phyloP scores from a whole-genome alignment of 202 grass and related monocot species.

The Schoenoplectus triqueter region DNA sequence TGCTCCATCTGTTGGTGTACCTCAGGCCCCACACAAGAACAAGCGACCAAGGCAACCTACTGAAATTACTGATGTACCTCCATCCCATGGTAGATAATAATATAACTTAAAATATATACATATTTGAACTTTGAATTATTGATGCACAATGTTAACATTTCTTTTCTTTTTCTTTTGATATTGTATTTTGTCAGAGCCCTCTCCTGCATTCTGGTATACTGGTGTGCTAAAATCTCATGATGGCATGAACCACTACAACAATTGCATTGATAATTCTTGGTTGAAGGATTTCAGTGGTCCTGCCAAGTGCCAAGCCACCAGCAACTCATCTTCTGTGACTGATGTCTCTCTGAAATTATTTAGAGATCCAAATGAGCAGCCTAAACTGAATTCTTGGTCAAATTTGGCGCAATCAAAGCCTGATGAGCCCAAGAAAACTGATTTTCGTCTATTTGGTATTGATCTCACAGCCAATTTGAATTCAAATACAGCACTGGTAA shows the following conservation, averaged over 20 bases:
- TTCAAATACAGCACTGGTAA: conserved; percentile 26
- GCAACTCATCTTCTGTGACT: conserved; percentile 56
- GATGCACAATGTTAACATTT: background rate
- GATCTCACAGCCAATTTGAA: conserved; percentile 55
- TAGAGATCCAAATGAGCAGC: conserved; percentile 52
- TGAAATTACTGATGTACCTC: conserved; percentile 52
- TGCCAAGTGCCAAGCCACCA: conserved; percentile 44
- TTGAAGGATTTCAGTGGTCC: conserved; percentile 53
- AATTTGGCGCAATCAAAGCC: conserved; percentile 12
- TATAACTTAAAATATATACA: background rate
- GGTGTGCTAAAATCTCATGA: conserved; percentile 64
- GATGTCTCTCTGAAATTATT: conserved; percentile 49
- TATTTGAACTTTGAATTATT: background rate
- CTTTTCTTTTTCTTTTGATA: background rate
- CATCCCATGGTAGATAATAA: conserved; percentile 42
- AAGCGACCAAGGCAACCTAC: conserved; percentile 67
- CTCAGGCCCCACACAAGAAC: conserved; percentile 54
- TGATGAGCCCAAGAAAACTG: conserved; percentile 55
- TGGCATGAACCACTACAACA: conserved; percentile 42
- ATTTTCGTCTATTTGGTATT: conserved; percentile 78
- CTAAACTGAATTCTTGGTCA: conserved; percentile 38
- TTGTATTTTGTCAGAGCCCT: conserved; percentile 47
- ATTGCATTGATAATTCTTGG: conserved; percentile 55
- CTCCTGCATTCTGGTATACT: conserved; percentile 65
- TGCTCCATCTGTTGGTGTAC: conserved; percentile 41